Percentiles rank a stretch among this genome's conserved stretches.
Conservation (phyloP, 768 basidiomycete genomes). For the Tubosaeta sp. region DNA sequence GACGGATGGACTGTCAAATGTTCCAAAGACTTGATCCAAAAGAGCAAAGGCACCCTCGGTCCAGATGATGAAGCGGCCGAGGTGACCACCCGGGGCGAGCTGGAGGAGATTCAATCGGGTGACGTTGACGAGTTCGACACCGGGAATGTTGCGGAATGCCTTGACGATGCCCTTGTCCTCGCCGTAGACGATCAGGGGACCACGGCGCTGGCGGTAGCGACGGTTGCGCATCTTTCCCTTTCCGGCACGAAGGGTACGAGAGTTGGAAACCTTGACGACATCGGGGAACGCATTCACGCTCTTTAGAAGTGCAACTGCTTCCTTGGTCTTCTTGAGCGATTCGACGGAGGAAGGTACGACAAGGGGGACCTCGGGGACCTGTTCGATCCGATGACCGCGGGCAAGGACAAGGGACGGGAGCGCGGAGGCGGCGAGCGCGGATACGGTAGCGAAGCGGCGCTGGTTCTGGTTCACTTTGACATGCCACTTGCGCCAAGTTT, state of each 20-base stretch:
- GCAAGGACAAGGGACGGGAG: conserved; percentile 96
- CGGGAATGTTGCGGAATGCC: conserved; percentile 98
- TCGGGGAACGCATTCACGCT: conserved; percentile 84
- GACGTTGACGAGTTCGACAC: conserved; percentile 96
- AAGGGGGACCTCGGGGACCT: conserved; percentile 93
- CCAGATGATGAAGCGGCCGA: conserved; percentile 99
- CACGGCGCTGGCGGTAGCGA: conserved; percentile 93
- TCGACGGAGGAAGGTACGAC: conserved; percentile 79
- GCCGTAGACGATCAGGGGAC: conserved; percentile 94
- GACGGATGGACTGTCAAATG: conserved; percentile 80
- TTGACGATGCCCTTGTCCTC: conserved; percentile 97
- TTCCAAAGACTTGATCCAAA: conserved; percentile 94
- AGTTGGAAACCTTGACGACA: conserved; percentile 96
- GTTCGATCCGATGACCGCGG: conserved; percentile 97
- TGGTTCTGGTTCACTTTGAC: conserved; percentile 99
- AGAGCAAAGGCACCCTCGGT: conserved; percentile 90
- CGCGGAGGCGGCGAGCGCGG: conserved; percentile 95
- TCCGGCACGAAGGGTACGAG: conserved; percentile 93
- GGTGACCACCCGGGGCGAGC: conserved; percentile 98
- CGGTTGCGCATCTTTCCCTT: conserved; percentile 98
- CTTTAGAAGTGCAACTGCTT: conserved; percentile 92
- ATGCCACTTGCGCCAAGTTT: conserved; percentile 99
- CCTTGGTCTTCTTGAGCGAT: conserved; percentile 93
- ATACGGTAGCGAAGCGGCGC: conserved; percentile 95
- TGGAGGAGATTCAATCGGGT: conserved; percentile 94